Base-by-base conservation (phyloP, 129 eudicot species). In the Saposhnikovia divaricata region DNA sequence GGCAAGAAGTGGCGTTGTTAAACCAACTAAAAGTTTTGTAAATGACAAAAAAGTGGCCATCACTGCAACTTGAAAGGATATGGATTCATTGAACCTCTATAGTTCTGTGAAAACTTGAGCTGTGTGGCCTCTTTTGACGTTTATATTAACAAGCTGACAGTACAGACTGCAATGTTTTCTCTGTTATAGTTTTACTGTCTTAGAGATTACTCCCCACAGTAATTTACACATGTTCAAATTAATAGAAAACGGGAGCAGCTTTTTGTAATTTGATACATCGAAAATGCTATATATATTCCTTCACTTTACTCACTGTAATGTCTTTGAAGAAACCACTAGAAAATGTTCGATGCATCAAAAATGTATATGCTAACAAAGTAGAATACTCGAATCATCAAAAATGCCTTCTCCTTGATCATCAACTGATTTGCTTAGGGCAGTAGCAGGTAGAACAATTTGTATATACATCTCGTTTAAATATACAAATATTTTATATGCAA, bases 401-500 rank as follows among this genome's bases (percentile, higher is more conserved):
- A 59, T 59, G 68, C 34, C 34, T 9, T n/a, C n/a, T 8, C 34
- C 14, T 59, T 59, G 9, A n/a, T 59, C 23, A 57, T 57, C 66
- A 23, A 59, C 68, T n/a, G 4, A 59, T 59, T n/a, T n/a, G 14
- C 68, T n/a, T 10, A 59, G 12, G 68, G 68, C 68, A 59, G 27
- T 59, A 55, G 63, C 68, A 59, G 12, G 28, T n/a, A 59, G 68
- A 59, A 59, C 68, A 59, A 59, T 59, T 25, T 59, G 34, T 59
- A 59, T 59, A 59, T 59, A 59, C 68, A 59, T 28, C 68, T 59
- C 68, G 68, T 59, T 59, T 59, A 59, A 59, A 59, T 59, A 59
- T 59, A 59, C 68, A 59, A n/a, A 59, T n/a, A 59, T 59, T 59
- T 59, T 59, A 59, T 59, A 59, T 59, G 68, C 68, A 59, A 59